A percentile compares a stretch with the other conserved stretches of the same genome.
Evolutionary conservation across 2,329 filamentous ascomycete genomes (phyloP).

Genomic region (Cladosporium sp.): DNA sequence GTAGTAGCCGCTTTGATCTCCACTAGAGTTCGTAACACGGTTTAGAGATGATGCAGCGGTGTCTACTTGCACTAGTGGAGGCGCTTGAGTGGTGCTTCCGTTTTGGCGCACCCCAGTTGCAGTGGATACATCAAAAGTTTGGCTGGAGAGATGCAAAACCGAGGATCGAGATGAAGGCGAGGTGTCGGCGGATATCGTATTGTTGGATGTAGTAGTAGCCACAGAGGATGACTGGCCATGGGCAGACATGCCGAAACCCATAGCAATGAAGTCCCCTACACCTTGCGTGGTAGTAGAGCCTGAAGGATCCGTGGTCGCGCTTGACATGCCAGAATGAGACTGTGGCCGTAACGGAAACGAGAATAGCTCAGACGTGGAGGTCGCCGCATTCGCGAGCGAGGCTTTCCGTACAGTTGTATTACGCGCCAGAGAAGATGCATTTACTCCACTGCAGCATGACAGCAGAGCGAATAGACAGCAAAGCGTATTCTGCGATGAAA

Average conservation of each 20-base stretch:
- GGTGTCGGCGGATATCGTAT: background rate
- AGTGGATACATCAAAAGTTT: too few relatives aligned
- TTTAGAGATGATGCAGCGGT: background rate
- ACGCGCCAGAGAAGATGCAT: too few relatives aligned
- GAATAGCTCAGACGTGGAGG: too few relatives aligned
- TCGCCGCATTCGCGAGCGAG: too few relatives aligned
- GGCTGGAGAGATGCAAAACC: too few relatives aligned
- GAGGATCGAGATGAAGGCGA: too few relatives aligned
- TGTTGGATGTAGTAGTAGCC: background rate
- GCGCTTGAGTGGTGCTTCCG: background rate
- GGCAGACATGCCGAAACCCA: background rate
- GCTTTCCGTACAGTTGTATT: too few relatives aligned
- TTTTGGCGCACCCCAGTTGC: background rate
- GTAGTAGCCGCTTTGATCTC: background rate
- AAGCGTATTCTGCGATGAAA: too few relatives aligned
- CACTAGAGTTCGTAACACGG: background rate
- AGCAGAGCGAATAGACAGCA: too few relatives aligned
- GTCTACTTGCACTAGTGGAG: background rate
- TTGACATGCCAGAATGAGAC: too few relatives aligned
- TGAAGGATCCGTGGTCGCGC: background rate
- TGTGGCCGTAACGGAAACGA: too few relatives aligned
- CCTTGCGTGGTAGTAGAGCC: background rate
- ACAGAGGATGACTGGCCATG: background rate
- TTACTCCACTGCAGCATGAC: too few relatives aligned
- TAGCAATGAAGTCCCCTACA: background rate